Evolutionary conservation across 2,329 filamentous ascomycete genomes (phyloP), one percentile per base, ranked within the genome.

Genomic region (Leptographium galeiforme): DNA sequence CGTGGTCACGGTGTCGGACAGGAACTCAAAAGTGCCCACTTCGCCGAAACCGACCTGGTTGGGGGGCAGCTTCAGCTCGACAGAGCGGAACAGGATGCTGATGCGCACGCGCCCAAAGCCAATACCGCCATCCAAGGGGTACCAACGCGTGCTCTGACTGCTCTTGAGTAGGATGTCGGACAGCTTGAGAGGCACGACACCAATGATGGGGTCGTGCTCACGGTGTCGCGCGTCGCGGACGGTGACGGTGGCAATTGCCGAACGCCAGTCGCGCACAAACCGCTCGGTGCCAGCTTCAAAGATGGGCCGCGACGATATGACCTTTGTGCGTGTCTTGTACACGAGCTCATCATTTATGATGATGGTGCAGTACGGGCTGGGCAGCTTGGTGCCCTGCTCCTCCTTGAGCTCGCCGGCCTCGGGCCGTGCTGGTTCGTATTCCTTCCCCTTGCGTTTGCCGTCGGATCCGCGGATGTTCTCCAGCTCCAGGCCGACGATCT

Each of bases 271-370:
- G 25, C 91, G 84, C 34, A 97, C 73, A 61, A 97, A 97, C 13
- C 85, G 81, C 64, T 98, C 93, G 0, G 90, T 96, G 56, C 91
- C 91, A 4, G 93, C 90, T 61, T 97, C 96, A 76, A 95, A 97
- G 58, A 97, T 96, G 1, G 93, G 93, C 66, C 94, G 90, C 51
- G 88, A 94, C 39, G 87, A 94, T 8, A 95, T 86, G 5, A 90
- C 90, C 73, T 98, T 97, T 39, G 88, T 81, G 63, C 93, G 81
- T n/a, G 91, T 97, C 63, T 91, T 89, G 73, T 96, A 97, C 18
- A 81, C 79, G 60, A 95, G 69, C 61, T 94, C 82, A 62, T 97
- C 91, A 60, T 96, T 96, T 66, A 87, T 75, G 12, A 93, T 70
- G 53, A 98, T 90, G 1, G 89, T 96, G 70, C 90, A 96, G 70